Evolutionary conservation across 805 yeast species (phyloP), one percentile per base, ranked within the genome.

Genomic region (Kazachstania psychrophila): DNA sequence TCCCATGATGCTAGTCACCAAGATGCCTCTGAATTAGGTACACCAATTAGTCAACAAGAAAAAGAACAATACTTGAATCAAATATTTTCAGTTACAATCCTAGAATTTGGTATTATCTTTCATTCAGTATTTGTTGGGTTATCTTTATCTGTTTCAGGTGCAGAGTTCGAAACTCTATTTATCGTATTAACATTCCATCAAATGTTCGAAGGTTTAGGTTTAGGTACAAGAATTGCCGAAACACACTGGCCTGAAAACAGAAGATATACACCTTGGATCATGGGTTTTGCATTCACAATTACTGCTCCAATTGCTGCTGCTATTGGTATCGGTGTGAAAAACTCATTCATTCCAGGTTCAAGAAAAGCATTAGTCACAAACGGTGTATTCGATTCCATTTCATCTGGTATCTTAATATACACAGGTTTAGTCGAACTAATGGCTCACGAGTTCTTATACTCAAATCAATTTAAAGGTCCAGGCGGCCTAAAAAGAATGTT

Each of bases 121-220:
- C 95, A 85, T 60, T 85, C 94, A 3, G 73, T 85, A 3, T 82
- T 85, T 50, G 71, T 85, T 39, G 95, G 95, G 18, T 65, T 85
- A 35, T 70, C 92, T 0, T 65, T 84, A 31, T 83, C 92, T 2
- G 81, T 81, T 13, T 66, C 92, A 4, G 92, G 88, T 33, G 79
- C 74, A 2, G 89, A 80, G 54, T 84, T 83, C 53, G 71, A 65
- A 40, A 71, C 83, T 5, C 63, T 84, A 34, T 83, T 79, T 57
- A 70, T 79, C 43, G 95, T 72, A n/a, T 45, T 71, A 30, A 72
- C 77, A 4, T 76, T 75, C 67, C 87, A 85, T 56, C 95, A 84
- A 60, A 67, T 77, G 66, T 84, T 84, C 52, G 95, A 84, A 62
- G 95, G 94, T 34, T 66, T 85, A 33, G 95, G 94, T 41, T 65